Base-by-base conservation (phyloP, 2,329 filamentous ascomycete genomes). In the Cytospora leucostoma region DNA sequence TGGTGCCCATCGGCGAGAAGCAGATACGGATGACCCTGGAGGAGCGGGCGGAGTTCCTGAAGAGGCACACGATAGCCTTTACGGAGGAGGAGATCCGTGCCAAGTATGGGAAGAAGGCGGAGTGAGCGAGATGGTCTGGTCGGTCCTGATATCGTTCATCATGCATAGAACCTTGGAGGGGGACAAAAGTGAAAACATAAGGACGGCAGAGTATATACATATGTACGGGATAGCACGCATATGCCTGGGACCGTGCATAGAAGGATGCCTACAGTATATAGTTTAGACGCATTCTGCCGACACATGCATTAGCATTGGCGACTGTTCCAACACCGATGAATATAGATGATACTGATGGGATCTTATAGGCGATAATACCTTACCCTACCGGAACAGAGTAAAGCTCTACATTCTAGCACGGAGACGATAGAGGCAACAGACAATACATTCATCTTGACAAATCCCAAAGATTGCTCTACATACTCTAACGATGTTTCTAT, bases 1-100 rank as follows among this genome's bases (percentile, higher is more conserved):
- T 94, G 55, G 88, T 94, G 15, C 91, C 91, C 0, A 88, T 94
- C 47, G 89, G 89, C 0, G 80, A 85, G 1, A 65, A 61, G 49
- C 91, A 93, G 77, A 85, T 89, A 49, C 75, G 77, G 7, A 84
- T 93, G 83, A 86, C 79, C 0, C 77, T 88, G 67, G 82, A 87
- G 35, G 84, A 91, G 74, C 79, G 85, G 37, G 85, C 83, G 6
- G 81, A 79, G 12, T 82, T 91, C 82, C 75, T 93, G 66, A 82
- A 80, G 67, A 80, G 78, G 19, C 87, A 89, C 76, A 91, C 89
- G n/a, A 78, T 82, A 50, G 78, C 76, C 57, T 92, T 93, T 68
- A 82, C 78, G 0, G 85, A 89, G 71, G 83, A 84, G 65, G 88
- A 90, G 64, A 88, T 91, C 64, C 73, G 69, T 38, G 74, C 75